Evolutionary conservation across 768 basidiomycete species (phyloP), one percentile per base, ranked within the genome.

Genomic region (Ramaria sp.): DNA sequence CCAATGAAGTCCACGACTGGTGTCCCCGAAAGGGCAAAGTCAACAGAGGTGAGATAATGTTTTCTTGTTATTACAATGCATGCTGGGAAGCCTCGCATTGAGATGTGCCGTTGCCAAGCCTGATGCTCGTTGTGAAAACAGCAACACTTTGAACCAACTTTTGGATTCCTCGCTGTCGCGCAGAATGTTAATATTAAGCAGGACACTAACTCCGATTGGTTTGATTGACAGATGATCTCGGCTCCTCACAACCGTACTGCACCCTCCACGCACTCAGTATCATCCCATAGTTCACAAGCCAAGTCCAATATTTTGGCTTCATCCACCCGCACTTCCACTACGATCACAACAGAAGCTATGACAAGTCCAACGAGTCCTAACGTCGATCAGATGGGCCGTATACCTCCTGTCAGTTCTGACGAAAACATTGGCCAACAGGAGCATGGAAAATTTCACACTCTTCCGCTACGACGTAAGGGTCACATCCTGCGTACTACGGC

Each of bases 401-500:
- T 24, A 2, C 34, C 13, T n/a, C 12, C 32, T 8, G 15, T 16
- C 16, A 34, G 12, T 20, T 27, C 24, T 12, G 50, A 52, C 7
- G 3, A 18, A n/a, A n/a, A 42, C 3, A 10, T 16, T 3, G 13
- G 18, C 22, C 41, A n/a, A 18, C 24, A n/a, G 18, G 34, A 45
- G 34, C 27, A 47, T 16, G 43, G 32, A 43, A 16, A 39, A n/a
- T 55, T 45, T 34, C 53, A 55, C 20, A 55, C 43, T 3, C 43
- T 55, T 6, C 53, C 53, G 13, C 34, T 55, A 25, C 39, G 53
- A 47, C 42, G 53, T 18, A 44, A 34, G 30, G 53, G 53, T 15
- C 25, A 55, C 22, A 44, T 55, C 39, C 18, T 47, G 36, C 53
- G 53, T 20, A 55, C 53, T 8, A 55, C 53, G 13, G 53, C 53